These are phyloP conservation scores for Adansonia grandidieri DNA, from an alignment of 441 rosid genomes.

Conservation along the genomic window DNA sequence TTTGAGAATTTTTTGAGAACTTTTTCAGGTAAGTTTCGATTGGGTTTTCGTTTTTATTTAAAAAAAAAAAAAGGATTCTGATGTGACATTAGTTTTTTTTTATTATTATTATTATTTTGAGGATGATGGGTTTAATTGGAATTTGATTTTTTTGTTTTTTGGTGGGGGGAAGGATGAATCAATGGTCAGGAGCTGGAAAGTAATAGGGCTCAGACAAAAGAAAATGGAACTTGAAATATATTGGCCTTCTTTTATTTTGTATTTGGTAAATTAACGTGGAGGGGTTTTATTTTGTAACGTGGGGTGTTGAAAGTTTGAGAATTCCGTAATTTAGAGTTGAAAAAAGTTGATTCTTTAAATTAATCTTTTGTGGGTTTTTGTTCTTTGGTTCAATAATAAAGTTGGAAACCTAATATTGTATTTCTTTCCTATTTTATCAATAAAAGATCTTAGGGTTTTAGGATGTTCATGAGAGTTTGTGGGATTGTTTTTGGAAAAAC, in stretches of 20 bases:
- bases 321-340: neutral
- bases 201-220: neutral
- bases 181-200: neutral
- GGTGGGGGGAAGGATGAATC: neutral
- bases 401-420: neutral
- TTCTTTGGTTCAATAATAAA: slow-evolving; percentile 11
- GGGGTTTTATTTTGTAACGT: slow-evolving; percentile 15
- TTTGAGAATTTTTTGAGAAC: slow-evolving; percentile 24
- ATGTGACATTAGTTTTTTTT: neutral
- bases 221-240: neutral
- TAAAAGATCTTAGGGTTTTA: neutral
- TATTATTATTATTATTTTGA: neutral
- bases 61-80: neutral
- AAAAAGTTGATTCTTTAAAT: neutral
- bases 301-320: slow-evolving; percentile 6
- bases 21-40: slow-evolving; percentile 38
- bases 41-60: slow-evolving; percentile 7
- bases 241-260: neutral
- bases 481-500: neutral
- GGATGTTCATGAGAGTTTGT: slow-evolving; percentile 10
- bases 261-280: slow-evolving; percentile 15
- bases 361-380: neutral
- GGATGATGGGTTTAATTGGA: neutral
- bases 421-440: neutral
- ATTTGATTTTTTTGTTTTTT: neutral